Percentiles rank a stretch among this genome's conserved stretches.
These are phyloP conservation scores for Simmondsia chinensis DNA, from an alignment of 148 eudicot genomes.

Conservation along the genomic window DNA sequence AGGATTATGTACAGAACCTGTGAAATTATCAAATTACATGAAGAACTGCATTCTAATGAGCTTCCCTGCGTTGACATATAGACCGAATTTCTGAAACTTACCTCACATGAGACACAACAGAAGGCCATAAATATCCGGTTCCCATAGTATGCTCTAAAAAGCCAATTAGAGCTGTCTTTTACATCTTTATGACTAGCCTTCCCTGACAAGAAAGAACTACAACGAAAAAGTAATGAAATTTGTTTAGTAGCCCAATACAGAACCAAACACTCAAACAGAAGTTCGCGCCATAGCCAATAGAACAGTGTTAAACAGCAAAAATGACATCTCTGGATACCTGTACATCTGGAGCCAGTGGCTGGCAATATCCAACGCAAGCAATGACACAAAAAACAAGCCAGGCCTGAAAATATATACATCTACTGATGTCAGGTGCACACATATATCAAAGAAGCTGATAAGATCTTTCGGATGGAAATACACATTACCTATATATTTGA, in stretches of 20 bases:
- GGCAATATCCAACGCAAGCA: conserved; percentile 89
- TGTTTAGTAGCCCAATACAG: no score
- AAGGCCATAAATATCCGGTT: conserved; percentile 86
- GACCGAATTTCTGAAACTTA: no score
- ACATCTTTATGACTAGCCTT: conserved; percentile 94
- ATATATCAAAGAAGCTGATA: not conserved
- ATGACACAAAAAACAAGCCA: conserved; percentile 67
- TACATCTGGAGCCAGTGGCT: conserved; percentile 99
- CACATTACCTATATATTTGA: conserved; percentile 73
- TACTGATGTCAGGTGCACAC: conserved; percentile 9
- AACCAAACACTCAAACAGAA: no score
- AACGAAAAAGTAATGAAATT: conserved; percentile 15
- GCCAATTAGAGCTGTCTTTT: conserved; percentile 85
- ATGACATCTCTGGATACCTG: no score
- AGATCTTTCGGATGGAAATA: not conserved
- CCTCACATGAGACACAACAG: conserved; percentile 98
- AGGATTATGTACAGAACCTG: conserved; percentile 86
- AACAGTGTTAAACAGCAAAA: no score
- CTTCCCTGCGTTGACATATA: no score
- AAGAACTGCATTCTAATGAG: not conserved
- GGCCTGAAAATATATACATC: conserved; percentile 44
- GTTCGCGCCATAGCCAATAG: no score
- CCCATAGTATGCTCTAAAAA: conserved; percentile 77
- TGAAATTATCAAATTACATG: not conserved
- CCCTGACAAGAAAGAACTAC: conserved; percentile 90